These are phyloP conservation scores for Cutaneotrichosporon sp. DNA, from an alignment of 1,284 basidiomycete genomes.

Conservation along the genomic window DNA sequence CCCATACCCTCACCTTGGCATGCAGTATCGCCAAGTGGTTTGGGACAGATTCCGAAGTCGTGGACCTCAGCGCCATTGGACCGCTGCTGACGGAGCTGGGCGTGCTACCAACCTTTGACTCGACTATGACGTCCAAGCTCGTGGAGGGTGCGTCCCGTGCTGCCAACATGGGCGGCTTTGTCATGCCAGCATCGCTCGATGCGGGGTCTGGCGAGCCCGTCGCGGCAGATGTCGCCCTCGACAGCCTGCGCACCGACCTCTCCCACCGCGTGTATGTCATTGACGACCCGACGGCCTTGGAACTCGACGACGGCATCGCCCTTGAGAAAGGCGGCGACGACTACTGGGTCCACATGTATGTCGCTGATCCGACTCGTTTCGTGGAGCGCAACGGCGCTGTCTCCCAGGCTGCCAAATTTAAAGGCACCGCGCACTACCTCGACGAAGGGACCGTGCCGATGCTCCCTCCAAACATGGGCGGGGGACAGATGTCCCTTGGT, in stretches of 20 bases:
- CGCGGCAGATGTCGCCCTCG: slow-evolving; percentile 16
- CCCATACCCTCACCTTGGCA: slow-evolving; percentile 58
- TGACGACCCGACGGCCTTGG: slow-evolving; percentile 73
- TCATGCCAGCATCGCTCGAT: slow-evolving; percentile 9
- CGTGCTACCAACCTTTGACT: slow-evolving; percentile 66
- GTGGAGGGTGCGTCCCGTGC: slow-evolving; percentile 19
- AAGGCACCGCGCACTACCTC: slow-evolving; percentile 59
- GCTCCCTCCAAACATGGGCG: slow-evolving; percentile 55
- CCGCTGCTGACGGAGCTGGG: slow-evolving; percentile 63
- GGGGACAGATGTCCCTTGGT: slow-evolving; percentile 59
- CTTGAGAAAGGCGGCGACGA: slow-evolving; percentile 62
- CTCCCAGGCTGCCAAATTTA: slow-evolving; percentile 56
- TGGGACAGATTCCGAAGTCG: slow-evolving; percentile 34
- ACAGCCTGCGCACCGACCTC: slow-evolving; percentile 65
- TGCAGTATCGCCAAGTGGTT: slow-evolving; percentile 62
- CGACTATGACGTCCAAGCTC: slow-evolving; percentile 36
- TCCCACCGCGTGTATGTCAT: slow-evolving; percentile 79
- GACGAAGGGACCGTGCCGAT: slow-evolving; percentile 63
- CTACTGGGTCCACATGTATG: slow-evolving; percentile 83
- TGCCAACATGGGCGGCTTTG: slow-evolving; percentile 29
- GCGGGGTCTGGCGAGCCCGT: slow-evolving; percentile 15
- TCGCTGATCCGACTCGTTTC: slow-evolving; percentile 85
- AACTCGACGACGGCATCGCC: slow-evolving; percentile 93
- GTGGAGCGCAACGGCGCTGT: slow-evolving; percentile 66
- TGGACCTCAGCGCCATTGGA: slow-evolving; percentile 50